phyloP scores from a whole-genome alignment of 768 basidiomycete species.

The Cubamyces lactineus region DNA sequence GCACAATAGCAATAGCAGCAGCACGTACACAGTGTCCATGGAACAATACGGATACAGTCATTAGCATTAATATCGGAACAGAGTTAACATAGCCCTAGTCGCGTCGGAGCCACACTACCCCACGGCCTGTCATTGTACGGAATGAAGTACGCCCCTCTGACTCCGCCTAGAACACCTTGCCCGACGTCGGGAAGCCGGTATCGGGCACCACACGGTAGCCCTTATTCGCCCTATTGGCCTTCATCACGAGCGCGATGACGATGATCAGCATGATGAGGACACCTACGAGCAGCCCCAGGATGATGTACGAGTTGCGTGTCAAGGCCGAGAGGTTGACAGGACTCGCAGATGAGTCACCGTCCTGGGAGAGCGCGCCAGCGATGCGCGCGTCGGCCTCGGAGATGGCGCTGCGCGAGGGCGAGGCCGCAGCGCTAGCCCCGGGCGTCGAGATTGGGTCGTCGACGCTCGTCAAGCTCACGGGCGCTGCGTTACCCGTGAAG shows the following conservation, averaged over 20 bases:
- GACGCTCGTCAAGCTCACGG: not conserved
- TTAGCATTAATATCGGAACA: no score
- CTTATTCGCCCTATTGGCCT: not conserved
- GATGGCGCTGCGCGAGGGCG: not conserved
- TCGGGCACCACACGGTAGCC: not conserved
- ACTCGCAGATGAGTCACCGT: not conserved
- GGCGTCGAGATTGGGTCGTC: not conserved
- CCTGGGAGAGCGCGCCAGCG: not conserved
- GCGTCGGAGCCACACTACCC: no score
- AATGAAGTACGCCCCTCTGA: no score
- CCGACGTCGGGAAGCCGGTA: not conserved
- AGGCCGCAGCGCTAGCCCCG: not conserved
- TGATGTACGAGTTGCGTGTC: slow-evolving; percentile 16
- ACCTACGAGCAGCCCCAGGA: slow-evolving; percentile 16
- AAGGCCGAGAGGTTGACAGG: slow-evolving; percentile 4
- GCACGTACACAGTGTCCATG: no score
- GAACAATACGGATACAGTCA: no score
- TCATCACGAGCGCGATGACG: not conserved
- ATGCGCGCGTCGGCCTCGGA: not conserved
- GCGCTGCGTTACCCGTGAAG: not conserved
- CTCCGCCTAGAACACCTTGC: not conserved
- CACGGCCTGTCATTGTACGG: no score
- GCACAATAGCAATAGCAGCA: no score
- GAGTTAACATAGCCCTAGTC: no score
- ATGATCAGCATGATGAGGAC: slow-evolving; percentile 15